Evolutionary conservation across 495 filamentous ascomycete genomes (phyloP).

Genomic region (Lineolata rhizophorae): DNA sequence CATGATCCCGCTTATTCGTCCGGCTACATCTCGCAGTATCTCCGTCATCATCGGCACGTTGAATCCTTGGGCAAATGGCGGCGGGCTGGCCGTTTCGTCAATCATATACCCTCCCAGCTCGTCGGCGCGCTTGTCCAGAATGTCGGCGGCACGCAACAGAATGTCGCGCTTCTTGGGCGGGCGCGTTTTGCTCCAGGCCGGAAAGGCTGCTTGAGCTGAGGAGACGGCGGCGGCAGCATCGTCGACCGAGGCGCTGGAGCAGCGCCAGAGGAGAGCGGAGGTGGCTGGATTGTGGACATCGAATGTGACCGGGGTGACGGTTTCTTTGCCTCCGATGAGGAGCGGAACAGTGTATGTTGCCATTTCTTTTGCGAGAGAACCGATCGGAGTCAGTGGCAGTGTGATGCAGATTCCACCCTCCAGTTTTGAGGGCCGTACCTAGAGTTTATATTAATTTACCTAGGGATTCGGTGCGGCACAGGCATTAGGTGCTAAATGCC

Average conservation of each 20-base stretch:
- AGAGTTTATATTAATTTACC: too few species aligned
- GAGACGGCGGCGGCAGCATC: constrained; percentile 41
- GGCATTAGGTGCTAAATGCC: too few species aligned
- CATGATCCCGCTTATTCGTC: constrained; percentile 33
- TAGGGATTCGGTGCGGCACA: too few species aligned
- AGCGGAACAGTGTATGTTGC: constrained; percentile 42
- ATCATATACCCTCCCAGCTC: constrained; percentile 40
- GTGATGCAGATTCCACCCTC: too few species aligned
- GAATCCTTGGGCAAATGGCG: constrained; percentile 21
- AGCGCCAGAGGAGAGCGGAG: constrained; percentile 34
- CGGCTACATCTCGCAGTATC: constrained; percentile 48
- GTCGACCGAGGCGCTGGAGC: constrained; percentile 35
- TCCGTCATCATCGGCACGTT: constrained; percentile 38
- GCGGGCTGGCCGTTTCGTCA: constrained; percentile 43
- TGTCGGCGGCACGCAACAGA: constrained; percentile 44
- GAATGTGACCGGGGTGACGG: constrained; percentile 37
- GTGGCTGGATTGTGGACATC: constrained; percentile 42
- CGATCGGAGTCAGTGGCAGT: too few species aligned
- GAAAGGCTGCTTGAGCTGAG: constrained; percentile 46
- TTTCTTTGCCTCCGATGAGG: constrained; percentile 49
- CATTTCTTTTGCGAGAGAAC: too few species aligned
- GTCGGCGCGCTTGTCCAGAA: constrained; percentile 37
- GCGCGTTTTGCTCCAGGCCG: constrained; percentile 42
- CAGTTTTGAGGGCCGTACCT: too few species aligned
- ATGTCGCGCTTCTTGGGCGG: constrained; percentile 44